These are phyloP conservation scores for Serendipita sp. DNA, from an alignment of 768 basidiomycete species.

Conservation along the genomic window DNA sequence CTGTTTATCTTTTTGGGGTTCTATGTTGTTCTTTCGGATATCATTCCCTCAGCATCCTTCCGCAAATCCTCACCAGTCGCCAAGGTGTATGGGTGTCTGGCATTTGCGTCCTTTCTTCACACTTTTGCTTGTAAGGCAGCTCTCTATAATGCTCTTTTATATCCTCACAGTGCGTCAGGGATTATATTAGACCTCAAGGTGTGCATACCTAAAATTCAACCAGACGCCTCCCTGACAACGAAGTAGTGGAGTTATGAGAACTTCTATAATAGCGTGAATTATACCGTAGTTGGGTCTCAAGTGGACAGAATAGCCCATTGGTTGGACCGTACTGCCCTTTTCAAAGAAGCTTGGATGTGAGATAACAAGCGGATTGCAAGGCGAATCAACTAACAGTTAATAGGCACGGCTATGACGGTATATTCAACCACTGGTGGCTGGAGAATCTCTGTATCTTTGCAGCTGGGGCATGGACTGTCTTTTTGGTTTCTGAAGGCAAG, in stretches of 20 bases:
- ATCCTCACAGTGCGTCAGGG: background rate
- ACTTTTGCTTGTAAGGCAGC: conserved; percentile 36
- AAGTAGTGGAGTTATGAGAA: conserved; percentile 1
- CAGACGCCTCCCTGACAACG: background rate
- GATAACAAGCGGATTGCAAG: conserved; percentile 14
- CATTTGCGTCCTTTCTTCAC: conserved; percentile 24
- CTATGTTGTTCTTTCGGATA: conserved; percentile 16
- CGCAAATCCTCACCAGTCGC: background rate
- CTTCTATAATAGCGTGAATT: background rate
- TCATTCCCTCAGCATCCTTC: conserved; percentile 9
- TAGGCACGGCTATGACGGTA: conserved; percentile 22
- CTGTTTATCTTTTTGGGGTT: conserved; percentile 20
- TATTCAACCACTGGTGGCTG: conserved; percentile 54
- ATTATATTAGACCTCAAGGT: background rate
- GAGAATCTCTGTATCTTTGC: conserved; percentile 49
- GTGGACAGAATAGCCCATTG: conserved; percentile 31
- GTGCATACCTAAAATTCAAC: background rate
- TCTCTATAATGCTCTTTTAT: background rate
- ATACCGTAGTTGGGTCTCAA: conserved; percentile 6
- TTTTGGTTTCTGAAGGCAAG: conserved; percentile 37
- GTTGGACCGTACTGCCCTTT: conserved; percentile 38
- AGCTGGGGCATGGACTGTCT: conserved; percentile 38
- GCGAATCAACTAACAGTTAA: background rate
- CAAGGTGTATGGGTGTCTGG: conserved; percentile 20
- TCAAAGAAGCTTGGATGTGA: conserved; percentile 39